Evolutionary conservation across 257 asterid genomes (phyloP).

Genomic region (Solanum lycopersicoides): DNA sequence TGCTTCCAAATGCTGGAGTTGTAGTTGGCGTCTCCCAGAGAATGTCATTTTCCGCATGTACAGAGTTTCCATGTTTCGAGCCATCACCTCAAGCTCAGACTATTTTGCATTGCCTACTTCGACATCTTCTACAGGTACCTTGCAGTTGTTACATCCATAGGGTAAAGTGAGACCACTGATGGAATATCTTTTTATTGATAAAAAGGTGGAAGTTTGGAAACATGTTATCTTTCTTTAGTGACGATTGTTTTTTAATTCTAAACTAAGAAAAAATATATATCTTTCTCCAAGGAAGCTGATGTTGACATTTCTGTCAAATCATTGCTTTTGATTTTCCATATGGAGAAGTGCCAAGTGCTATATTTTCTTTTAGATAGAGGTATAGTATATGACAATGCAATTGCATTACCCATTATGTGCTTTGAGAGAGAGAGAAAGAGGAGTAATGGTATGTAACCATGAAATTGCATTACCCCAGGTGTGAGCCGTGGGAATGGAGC

Average conservation of each 20-base stretch:
- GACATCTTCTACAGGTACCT: slow-evolving; percentile 98
- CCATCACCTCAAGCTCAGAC: slow-evolving; percentile 99
- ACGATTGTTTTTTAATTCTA: neutral
- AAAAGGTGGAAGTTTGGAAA: neutral
- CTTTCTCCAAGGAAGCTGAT: neutral
- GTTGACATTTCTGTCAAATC: neutral
- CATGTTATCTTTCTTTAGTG: neutral
- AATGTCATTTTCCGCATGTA: slow-evolving; percentile 95
- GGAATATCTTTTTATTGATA: neutral
- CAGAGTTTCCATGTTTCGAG: slow-evolving; percentile 99
- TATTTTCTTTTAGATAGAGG: neutral
- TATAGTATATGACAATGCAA: neutral
- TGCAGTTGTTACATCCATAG: neutral
- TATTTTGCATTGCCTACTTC: slow-evolving; percentile 89
- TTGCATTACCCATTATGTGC: neutral
- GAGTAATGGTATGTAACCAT: neutral
- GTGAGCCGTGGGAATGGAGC: neutral
- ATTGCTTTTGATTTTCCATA: neutral
- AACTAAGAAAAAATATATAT: neutral
- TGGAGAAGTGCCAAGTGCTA: neutral
- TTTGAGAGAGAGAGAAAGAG: neutral
- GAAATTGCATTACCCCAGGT: neutral
- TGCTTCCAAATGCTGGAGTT: slow-evolving; percentile 94
- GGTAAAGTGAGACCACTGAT: neutral
- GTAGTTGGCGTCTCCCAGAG: slow-evolving; percentile 99